These are phyloP conservation scores for Solanum clarkiae DNA, from an alignment of 257 asterid species.

Conservation along the genomic window DNA sequence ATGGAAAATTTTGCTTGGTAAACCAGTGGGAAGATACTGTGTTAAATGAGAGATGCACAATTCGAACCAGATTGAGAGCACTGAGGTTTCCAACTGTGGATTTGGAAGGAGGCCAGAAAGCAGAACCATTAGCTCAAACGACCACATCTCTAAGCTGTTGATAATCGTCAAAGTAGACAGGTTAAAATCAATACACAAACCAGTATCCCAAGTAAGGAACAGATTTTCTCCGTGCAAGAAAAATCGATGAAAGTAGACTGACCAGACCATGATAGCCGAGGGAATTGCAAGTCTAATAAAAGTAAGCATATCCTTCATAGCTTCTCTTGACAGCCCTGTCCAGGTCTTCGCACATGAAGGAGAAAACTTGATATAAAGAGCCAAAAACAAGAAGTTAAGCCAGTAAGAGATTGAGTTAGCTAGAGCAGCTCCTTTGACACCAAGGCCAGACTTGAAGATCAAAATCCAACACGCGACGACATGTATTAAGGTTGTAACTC, in stretches of 20 bases:
- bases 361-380: slow-evolving; percentile 45
- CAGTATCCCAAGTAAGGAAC: background rate
- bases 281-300: slow-evolving; percentile 69
- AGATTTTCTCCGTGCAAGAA: background rate
- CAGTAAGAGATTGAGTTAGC: slow-evolving; percentile 59
- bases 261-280: slow-evolving; percentile 87
- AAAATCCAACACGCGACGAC: slow-evolving; percentile 49
- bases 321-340: slow-evolving; percentile 67
- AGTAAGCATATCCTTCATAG: slow-evolving; percentile 26
- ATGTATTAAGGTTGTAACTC: slow-evolving; percentile 41
- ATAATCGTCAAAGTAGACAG: background rate
- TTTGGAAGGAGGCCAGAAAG: slow-evolving; percentile 85
- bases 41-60: background rate
- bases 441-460: slow-evolving; percentile 53
- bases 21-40: background rate
- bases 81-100: slow-evolving; percentile 76
- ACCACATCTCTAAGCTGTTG: slow-evolving; percentile 77
- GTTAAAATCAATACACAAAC: background rate
- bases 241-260: background rate
- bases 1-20: background rate
- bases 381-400: slow-evolving; percentile 38
- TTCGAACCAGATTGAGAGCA: slow-evolving; percentile 63
- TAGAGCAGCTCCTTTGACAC: slow-evolving; percentile 62
- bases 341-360: slow-evolving; percentile 51
- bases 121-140: slow-evolving; percentile 82